Percentiles rank a stretch among this genome's conserved stretches.
phyloP scores from a whole-genome alignment of 192 early-diverging fungal genomes.

The Coemansia nantahalensis region DNA sequence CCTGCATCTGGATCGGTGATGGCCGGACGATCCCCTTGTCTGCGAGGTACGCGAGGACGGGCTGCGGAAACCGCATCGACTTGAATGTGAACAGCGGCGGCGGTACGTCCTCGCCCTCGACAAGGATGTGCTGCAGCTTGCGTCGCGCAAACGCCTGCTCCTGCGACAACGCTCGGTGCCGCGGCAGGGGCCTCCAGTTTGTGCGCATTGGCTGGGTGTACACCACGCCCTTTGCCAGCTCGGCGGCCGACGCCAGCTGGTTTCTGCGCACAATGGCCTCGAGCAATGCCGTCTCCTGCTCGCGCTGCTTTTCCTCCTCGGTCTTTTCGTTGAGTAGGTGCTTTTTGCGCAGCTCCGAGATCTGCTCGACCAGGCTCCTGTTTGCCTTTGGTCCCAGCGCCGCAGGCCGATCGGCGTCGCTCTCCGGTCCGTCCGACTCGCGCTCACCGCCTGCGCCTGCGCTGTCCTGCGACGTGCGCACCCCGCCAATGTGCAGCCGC shows the following conservation, averaged over 20 bases:
- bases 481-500: slow-evolving; percentile 10
- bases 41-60: slow-evolving; percentile 76
- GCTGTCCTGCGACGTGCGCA: background rate
- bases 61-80: slow-evolving; percentile 82
- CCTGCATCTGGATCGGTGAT: slow-evolving; percentile 96
- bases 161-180: slow-evolving; percentile 61
- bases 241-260: slow-evolving; percentile 78
- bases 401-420: background rate
- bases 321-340: slow-evolving; percentile 65
- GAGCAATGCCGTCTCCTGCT: slow-evolving; percentile 80
- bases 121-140: slow-evolving; percentile 85
- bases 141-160: slow-evolving; percentile 58
- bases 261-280: slow-evolving; percentile 77
- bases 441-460: background rate
- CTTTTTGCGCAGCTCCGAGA: slow-evolving; percentile 68
- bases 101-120: slow-evolving; percentile 82
- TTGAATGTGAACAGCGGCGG: slow-evolving; percentile 81
- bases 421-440: slow-evolving; percentile 4
- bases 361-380: slow-evolving; percentile 81
- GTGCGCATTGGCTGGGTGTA: slow-evolving; percentile 87
- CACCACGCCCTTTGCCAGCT: slow-evolving; percentile 80
- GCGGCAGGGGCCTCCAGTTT: slow-evolving; percentile 76
- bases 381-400: slow-evolving; percentile 59
- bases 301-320: slow-evolving; percentile 75
- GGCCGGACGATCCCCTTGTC: slow-evolving; percentile 82